A percentile compares a stretch with the other conserved stretches of the same genome.
These are phyloP conservation scores for Suillus subaureus DNA, from an alignment of 768 basidiomycete genomes.

Conservation along the genomic window DNA sequence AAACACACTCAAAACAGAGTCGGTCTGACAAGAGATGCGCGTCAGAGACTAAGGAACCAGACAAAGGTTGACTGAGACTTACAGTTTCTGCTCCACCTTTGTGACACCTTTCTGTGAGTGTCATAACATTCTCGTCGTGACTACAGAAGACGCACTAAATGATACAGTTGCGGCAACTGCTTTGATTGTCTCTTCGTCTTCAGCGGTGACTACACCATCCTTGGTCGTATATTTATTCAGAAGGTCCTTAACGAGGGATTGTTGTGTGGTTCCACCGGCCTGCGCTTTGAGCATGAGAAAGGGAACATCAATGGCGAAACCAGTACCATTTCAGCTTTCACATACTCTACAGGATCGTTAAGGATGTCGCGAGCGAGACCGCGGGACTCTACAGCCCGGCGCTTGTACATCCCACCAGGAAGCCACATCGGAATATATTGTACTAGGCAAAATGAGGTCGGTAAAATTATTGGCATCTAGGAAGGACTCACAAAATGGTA, in stretches of 20 bases:
- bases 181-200: constrained; percentile 19
- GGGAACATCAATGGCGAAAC: constrained; percentile 10
- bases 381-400: constrained; percentile 13
- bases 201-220: neutral
- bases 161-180: constrained; percentile 26
- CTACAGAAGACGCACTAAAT: constrained; percentile 20
- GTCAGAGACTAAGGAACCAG: neutral
- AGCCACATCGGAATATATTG: constrained; percentile 35
- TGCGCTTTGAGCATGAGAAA: neutral
- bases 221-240: constrained; percentile 3
- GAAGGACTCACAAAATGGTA: constrained; percentile 29
- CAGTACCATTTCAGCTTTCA: constrained; percentile 13
- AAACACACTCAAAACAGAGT: constrained; percentile 25
- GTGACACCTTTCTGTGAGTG: neutral
- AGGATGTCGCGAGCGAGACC: constrained; percentile 22
- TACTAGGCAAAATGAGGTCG: constrained; percentile 12
- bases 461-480: neutral
- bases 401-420: constrained; percentile 33
- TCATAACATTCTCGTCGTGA: neutral
- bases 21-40: constrained; percentile 14
- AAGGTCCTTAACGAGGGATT: constrained; percentile 26
- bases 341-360: constrained; percentile 22
- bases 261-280: constrained; percentile 22
- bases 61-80: neutral
- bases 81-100: constrained; percentile 33